Evolutionary conservation across 306 rosid genomes (phyloP), one percentile per base, ranked within the genome.

Genomic region (Urtica urens): DNA sequence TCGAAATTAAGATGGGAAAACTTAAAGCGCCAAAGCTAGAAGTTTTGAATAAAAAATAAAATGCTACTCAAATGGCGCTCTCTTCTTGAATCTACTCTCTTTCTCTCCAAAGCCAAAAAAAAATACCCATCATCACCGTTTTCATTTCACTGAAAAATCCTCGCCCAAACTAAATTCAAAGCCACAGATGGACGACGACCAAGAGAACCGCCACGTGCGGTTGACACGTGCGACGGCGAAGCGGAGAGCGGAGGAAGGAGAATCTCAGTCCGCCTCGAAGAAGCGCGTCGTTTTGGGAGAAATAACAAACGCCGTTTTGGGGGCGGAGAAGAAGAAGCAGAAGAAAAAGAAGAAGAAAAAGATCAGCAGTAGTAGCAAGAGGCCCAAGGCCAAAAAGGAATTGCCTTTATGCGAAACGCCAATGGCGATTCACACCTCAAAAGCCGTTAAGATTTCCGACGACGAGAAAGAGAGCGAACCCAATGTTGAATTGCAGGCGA

Each of bases 201-300:
- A 66, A 41, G 61, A 46, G 55, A 59, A 59, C 40, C 31, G n/a
- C 15, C 40, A 6, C 34, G 43, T 34, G 18, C 73, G 59, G n/a
- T 7, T 67, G 34, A 60, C 73, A 14, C 62, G 67, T 26, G 34
- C 62, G 1, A n/a, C n/a, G n/a, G 47, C 55, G 31, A 67, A 67
- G 67, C 17, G 44, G 28, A 48, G 41, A 49, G 49, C 73, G 18
- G 66, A 38, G 13, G 56, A 11, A 6, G 48, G 34, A 31, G 71
- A 64, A 10, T 61, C 38, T 1, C 64, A 38, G 0, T 6, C 19
- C 6, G 20, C 67, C 7, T 15, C 33, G 23, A 80, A 67, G 72
- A 75, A 52, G 50, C 81, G 95, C 17, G 84, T 72, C 8, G 82
- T 59, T 3, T 55, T 84, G 24, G 80, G 84, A 10, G 87, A 84